Base-by-base conservation (phyloP, 495 filamentous ascomycete species). In the Staphylotrichum tortipilum region DNA sequence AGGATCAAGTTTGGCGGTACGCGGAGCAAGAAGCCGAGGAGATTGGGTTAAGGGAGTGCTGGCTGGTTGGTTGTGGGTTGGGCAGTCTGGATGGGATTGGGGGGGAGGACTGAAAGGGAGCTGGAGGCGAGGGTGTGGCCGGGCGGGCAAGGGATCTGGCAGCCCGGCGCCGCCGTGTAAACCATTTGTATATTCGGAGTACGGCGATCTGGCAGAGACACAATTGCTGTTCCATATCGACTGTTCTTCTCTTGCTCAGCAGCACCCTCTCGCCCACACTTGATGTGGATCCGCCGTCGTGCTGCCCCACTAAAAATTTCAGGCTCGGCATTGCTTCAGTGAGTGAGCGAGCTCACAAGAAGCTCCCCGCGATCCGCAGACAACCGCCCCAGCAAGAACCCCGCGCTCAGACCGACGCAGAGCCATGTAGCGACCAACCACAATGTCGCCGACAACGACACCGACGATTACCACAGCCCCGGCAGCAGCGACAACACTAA, bases 1-100 rank as follows among this genome's bases (percentile, higher is more conserved):
- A 82, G 86, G 60, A 63, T 97, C 62, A 98, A 97, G 70, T 94
- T 96, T 72, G 92, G 94, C 70, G 94, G 92, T 60, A 89, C 88
- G 52, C 85, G 90, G 66, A 88, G 86, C 72, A 74, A 72, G 62
- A 85, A 79, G 59, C 79, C 79, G 33, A 89, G 89, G 63, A 82
- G 92, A 73, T 69, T 96, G 71, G 84, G 88, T 73, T 89, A 63
- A 55, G 28, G 28, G 21, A 43, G 18, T 24, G n/a, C 30, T 28
- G n/a, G 24, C 7, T 19, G 19, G 17, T 37, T n/a, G 21, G 19
- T 22, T 18, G 19, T 14, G 28, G 7, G 17, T 28, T 19, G 39
- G 44, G 48, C 14, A n/a, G n/a, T 28, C 47, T 28, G 15, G 17
- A n/a, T n/a, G n/a, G n/a, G n/a, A n/a, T n/a, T n/a, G n/a, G n/a